Evolutionary conservation across 202 grass and related monocot genomes (phyloP).

Genomic region (Elaeis oleifera): DNA sequence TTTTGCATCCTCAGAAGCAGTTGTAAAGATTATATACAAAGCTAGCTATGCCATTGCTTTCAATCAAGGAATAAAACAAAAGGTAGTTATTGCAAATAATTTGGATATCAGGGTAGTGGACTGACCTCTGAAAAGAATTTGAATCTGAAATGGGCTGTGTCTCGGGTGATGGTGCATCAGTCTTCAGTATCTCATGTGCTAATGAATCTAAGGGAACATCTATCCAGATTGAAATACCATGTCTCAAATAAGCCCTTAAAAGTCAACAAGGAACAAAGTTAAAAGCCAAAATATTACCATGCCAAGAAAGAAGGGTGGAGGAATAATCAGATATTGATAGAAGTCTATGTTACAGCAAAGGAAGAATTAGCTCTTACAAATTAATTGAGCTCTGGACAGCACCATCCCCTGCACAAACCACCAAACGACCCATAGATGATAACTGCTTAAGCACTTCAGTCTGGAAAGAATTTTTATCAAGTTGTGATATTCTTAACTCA

Average conservation of each 20-base stretch:
- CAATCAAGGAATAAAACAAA: constrained; percentile 3
- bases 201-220: constrained; percentile 58
- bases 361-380: constrained; percentile 40
- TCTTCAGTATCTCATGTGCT: constrained; percentile 55
- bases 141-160: constrained; percentile 33
- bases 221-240: constrained; percentile 85
- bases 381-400: constrained; percentile 78
- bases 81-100: neutral
- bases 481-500: neutral
- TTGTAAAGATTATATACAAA: too few relatives aligned
- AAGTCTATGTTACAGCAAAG: too few relatives aligned
- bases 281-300: neutral
- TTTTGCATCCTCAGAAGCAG: too few relatives aligned
- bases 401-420: constrained; percentile 72
- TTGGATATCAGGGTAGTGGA: constrained; percentile 4
- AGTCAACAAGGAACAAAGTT: constrained; percentile 8
- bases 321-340: too few relatives aligned
- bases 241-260: constrained; percentile 60
- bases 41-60: too few relatives aligned
- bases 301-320: too few relatives aligned
- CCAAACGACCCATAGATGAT: constrained; percentile 79
- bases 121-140: constrained; percentile 54
- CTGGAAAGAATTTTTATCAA: constrained; percentile 23
- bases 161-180: constrained; percentile 4
- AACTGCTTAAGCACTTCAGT: constrained; percentile 88